Conservation (phyloP, 2,329 filamentous ascomycete genomes). For the Alternaria incomplexa region DNA sequence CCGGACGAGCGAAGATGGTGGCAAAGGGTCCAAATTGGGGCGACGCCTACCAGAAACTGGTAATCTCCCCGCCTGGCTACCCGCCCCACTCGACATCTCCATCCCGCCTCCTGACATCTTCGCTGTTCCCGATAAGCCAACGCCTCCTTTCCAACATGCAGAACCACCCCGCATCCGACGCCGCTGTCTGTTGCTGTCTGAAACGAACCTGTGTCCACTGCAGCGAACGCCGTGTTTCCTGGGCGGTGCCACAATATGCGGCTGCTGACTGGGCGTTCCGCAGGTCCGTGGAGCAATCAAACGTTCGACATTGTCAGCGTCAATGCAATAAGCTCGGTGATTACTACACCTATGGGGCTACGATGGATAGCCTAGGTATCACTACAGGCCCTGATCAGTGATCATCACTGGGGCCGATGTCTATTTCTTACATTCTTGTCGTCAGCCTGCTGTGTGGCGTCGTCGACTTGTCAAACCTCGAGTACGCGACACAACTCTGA, state of each 20-base stretch:
- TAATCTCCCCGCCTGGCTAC: slow-evolving; percentile 4
- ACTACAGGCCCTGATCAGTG: not conserved
- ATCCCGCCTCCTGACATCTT: not conserved
- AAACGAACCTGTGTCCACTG: not conserved
- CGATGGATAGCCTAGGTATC: not conserved
- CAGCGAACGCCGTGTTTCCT: not conserved
- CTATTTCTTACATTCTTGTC: not conserved
- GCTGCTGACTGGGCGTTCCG: not conserved
- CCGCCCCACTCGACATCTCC: not conserved
- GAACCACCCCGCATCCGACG: not conserved
- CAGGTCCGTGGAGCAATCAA: not conserved
- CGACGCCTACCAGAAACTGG: not conserved
- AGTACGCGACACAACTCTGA: not conserved
- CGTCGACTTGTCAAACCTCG: not conserved
- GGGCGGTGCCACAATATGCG: not conserved
- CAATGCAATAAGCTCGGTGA: not conserved
- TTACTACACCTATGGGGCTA: not conserved
- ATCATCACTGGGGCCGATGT: not conserved
- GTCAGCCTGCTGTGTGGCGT: not conserved
- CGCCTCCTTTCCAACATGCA: not conserved
- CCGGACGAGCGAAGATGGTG: not conserved
- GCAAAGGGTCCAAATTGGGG: slow-evolving; percentile 6
- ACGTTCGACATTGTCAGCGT: not conserved
- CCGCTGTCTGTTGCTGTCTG: not conserved
- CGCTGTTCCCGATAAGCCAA: not conserved